Evolutionary conservation across 176 grass and related monocot genomes (phyloP).

Genomic region (Coix lacrymajobi): DNA sequence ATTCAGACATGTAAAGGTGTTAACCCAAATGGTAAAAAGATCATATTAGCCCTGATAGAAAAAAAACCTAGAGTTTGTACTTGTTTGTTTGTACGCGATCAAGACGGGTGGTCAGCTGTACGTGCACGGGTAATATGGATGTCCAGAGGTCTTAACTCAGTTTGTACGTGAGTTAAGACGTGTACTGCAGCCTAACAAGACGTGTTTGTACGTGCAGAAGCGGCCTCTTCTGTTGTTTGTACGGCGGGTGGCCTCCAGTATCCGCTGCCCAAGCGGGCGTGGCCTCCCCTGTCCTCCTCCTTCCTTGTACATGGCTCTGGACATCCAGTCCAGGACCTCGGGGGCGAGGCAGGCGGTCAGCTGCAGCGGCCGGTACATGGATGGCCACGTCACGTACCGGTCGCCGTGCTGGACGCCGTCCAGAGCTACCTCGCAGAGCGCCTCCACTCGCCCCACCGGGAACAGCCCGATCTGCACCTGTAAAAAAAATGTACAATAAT

Average conservation of each 20-base stretch:
- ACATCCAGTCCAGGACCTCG: constrained; percentile 21
- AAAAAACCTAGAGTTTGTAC: no score
- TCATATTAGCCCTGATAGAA: no score
- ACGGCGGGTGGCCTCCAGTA: constrained; percentile 25
- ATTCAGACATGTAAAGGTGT: no score
- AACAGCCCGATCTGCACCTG: constrained; percentile 49
- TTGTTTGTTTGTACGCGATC: no score
- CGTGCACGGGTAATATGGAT: no score
- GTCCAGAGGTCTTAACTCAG: no score
- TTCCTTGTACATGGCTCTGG: constrained; percentile 13
- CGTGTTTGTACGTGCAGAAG: no score
- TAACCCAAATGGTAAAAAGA: no score
- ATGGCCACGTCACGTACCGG: constrained; percentile 46
- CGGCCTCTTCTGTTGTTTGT: no score
- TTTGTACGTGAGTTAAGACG: no score
- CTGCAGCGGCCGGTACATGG: constrained; percentile 38
- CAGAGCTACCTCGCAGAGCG: constrained; percentile 20
- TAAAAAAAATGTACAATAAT: background rate
- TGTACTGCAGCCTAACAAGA: no score
- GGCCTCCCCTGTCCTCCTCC: background rate
- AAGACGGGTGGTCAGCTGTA: no score
- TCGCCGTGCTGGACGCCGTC: constrained; percentile 34
- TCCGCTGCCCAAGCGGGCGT: constrained; percentile 15
- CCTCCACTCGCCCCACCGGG: constrained; percentile 38
- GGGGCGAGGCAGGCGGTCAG: constrained; percentile 30